These are phyloP conservation scores for Saccharomycopsis malanga DNA, from an alignment of 805 yeast species.

Conservation along the genomic window DNA sequence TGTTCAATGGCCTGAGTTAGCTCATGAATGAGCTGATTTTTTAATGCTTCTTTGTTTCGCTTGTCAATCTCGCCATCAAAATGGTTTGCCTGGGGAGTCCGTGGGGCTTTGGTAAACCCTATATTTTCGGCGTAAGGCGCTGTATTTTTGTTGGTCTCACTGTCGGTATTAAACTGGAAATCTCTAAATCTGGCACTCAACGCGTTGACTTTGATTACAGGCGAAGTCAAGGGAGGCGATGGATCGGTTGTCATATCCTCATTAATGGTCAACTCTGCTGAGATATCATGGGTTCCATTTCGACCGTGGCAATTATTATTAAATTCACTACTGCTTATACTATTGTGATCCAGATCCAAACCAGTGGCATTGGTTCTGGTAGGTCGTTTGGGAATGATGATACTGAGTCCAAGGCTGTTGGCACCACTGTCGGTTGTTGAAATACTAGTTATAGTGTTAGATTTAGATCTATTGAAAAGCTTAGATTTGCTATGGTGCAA, in stretches of 20 bases:
- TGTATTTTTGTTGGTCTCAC: background rate
- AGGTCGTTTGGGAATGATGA: background rate
- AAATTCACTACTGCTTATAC: too few species aligned
- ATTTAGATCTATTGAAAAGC: conserved; percentile 5
- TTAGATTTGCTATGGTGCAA: conserved; percentile 6
- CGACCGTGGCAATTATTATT: background rate
- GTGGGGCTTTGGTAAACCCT: background rate
- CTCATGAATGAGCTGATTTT: conserved; percentile 1
- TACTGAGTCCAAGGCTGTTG: background rate
- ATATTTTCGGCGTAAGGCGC: background rate
- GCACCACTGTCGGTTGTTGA: background rate
- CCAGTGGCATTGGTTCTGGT: too few species aligned
- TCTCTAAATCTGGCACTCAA: conserved; percentile 6
- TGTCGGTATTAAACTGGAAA: background rate
- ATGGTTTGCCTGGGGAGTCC: background rate
- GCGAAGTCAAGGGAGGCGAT: conserved; percentile 9
- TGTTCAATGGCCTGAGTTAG: background rate
- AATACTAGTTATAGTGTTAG: conserved; percentile 14
- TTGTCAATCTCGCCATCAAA: background rate
- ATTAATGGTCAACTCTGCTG: too few species aligned
- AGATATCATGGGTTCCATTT: background rate
- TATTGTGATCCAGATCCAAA: too few species aligned
- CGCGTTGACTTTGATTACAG: conserved; percentile 18
- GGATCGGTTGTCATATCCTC: too few species aligned
- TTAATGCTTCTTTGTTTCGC: background rate